Evolutionary conservation across 306 rosid genomes (phyloP).

Genomic region (Cicer cuneatum): DNA sequence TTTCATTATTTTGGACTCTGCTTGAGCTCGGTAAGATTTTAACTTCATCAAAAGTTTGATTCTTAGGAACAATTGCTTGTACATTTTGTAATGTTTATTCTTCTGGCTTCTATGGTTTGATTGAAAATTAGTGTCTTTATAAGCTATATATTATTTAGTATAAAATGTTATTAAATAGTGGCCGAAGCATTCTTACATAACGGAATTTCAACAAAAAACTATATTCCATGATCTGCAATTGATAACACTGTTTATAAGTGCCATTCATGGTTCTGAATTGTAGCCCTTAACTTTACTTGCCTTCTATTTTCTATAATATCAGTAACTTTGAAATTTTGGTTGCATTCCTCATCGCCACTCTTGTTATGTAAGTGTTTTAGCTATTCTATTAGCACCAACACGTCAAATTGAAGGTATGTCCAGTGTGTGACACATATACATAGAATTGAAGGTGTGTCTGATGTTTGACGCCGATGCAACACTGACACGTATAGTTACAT

Average conservation of each 20-base stretch:
- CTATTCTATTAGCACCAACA: no score
- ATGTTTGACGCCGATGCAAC: no score
- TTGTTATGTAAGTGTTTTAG: background rate
- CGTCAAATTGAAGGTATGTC: no score
- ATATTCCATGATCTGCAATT: no score
- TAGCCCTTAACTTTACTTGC: background rate
- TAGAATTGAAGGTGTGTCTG: no score
- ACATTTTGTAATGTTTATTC: background rate
- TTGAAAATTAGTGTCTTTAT: background rate
- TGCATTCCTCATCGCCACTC: background rate
- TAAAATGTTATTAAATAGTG: no score
- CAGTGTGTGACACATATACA: no score
- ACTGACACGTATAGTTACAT: background rate
- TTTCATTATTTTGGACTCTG: constrained; percentile 4
- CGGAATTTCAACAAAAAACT: no score
- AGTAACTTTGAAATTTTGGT: background rate
- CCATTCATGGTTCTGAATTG: background rate
- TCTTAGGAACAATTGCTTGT: background rate
- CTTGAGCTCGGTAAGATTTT: constrained; percentile 43
- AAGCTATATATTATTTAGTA: no score
- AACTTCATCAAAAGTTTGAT: background rate
- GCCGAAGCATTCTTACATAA: no score
- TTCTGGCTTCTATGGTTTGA: background rate
- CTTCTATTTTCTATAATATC: background rate
- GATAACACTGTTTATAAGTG: background rate